A percentile compares a stretch with the other conserved stretches of the same genome.
Conservation (phyloP, 805 yeast species). For the Middelhovenomyces tepae region DNA sequence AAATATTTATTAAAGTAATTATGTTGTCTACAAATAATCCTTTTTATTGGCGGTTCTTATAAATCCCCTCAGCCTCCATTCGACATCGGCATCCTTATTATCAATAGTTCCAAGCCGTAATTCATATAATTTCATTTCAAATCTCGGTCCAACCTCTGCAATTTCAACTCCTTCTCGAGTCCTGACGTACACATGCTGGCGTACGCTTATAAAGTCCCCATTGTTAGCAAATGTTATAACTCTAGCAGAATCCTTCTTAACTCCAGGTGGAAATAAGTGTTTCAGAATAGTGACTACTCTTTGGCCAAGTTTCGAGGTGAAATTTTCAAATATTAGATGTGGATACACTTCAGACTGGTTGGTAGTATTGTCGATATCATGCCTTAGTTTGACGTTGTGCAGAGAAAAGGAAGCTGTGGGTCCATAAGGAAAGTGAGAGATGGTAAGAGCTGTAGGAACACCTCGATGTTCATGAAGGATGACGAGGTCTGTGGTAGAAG, state of each 20-base stretch:
- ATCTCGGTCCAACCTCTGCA: conserved; percentile 97
- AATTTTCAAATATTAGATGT: conserved; percentile 86
- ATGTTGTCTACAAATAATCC: conserved; percentile 60
- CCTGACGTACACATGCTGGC: conserved; percentile 90
- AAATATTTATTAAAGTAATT: no score
- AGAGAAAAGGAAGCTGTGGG: conserved; percentile 92
- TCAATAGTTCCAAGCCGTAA: conserved; percentile 84
- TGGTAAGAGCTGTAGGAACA: conserved; percentile 87
- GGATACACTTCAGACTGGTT: conserved; percentile 89
- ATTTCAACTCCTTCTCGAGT: conserved; percentile 83
- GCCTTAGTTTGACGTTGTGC: conserved; percentile 90
- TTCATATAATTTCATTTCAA: conserved; percentile 91
- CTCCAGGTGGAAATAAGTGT: conserved; percentile 96
- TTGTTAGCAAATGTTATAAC: conserved; percentile 88
- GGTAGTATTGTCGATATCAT: conserved; percentile 79
- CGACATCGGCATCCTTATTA: conserved; percentile 95
- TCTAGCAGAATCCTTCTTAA: conserved; percentile 76
- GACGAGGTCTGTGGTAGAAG: conserved; percentile 76
- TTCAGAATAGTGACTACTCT: conserved; percentile 74
- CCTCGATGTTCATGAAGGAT: conserved; percentile 96
- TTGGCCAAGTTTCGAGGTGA: conserved; percentile 69
- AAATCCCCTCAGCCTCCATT: conserved; percentile 90
- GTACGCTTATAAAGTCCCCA: conserved; percentile 86
- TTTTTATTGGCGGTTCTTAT: conserved; percentile 93
- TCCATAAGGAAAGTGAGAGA: conserved; percentile 96